Conservation (phyloP, 192 early-diverging fungal genomes). For the Podila epigama region DNA sequence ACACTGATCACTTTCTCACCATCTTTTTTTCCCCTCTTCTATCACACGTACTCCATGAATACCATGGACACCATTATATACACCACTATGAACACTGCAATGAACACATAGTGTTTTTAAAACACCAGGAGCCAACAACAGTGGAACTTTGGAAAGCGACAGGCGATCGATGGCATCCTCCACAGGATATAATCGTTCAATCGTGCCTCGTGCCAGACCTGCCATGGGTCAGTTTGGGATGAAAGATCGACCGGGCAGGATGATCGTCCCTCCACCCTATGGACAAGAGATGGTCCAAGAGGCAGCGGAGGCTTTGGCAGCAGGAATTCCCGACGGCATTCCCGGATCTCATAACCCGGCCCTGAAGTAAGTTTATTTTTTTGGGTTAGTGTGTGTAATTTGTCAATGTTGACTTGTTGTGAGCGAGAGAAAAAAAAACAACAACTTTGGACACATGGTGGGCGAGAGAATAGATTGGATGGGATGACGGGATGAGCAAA, state of each 20-base stretch:
- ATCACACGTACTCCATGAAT: background rate
- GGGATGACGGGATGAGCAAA: too few relatives aligned
- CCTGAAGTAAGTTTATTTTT: background rate
- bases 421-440: too few relatives aligned
- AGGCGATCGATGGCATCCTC: background rate
- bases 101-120: too few relatives aligned
- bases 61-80: too few relatives aligned
- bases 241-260: conserved; percentile 23
- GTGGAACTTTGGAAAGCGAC: background rate
- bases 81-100: too few relatives aligned
- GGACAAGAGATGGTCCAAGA: conserved; percentile 25
- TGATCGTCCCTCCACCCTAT: conserved; percentile 43
- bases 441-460: too few relatives aligned
- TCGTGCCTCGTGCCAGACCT: conserved; percentile 27
- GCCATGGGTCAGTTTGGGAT: conserved; percentile 24
- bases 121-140: background rate
- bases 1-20: background rate
- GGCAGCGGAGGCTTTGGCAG: conserved; percentile 29
- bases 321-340: conserved; percentile 40
- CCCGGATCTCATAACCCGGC: conserved; percentile 5
- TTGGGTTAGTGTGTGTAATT: too few relatives aligned
- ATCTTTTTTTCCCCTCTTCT: background rate
- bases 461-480: too few relatives aligned
- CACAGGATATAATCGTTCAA: background rate
- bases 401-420: too few relatives aligned